Conservation (phyloP, 176 grass and related monocot genomes). For the Carex kokanica region DNA sequence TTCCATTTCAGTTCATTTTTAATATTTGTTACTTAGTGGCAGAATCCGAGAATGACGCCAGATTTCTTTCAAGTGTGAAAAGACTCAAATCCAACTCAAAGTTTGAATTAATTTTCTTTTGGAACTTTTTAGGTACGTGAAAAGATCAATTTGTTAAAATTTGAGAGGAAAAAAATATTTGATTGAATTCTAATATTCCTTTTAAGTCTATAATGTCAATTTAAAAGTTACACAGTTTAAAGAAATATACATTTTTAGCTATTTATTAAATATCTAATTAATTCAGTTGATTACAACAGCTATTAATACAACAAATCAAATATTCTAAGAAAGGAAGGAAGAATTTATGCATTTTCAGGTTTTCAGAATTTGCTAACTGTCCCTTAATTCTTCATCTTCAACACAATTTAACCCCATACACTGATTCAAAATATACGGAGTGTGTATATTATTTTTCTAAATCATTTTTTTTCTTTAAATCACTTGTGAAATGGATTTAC, state of each 20-base stretch:
- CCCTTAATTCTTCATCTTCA: too few species aligned
- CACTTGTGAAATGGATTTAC: neutral
- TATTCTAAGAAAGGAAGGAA: too few species aligned
- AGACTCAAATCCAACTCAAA: neutral
- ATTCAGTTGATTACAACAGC: too few species aligned
- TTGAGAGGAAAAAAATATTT: too few species aligned
- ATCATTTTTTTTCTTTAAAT: neutral
- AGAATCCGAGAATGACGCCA: neutral
- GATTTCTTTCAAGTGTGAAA: neutral
- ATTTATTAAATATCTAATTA: too few species aligned
- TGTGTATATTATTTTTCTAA: neutral
- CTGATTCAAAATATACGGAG: neutral
- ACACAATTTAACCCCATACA: too few species aligned
- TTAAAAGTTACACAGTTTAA: neutral
- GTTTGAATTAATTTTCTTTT: neutral
- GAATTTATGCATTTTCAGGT: too few species aligned
- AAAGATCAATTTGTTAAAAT: too few species aligned
- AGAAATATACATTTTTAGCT: too few species aligned
- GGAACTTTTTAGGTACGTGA: neutral
- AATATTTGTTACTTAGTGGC: neutral
- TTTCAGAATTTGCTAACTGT: too few species aligned
- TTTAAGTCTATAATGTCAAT: neutral
- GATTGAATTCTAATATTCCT: too few species aligned
- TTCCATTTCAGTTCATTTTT: neutral
- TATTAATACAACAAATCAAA: too few species aligned